Base-by-base conservation (phyloP, 805 yeast genomes). In the Wilhelminamyces savonicus region DNA sequence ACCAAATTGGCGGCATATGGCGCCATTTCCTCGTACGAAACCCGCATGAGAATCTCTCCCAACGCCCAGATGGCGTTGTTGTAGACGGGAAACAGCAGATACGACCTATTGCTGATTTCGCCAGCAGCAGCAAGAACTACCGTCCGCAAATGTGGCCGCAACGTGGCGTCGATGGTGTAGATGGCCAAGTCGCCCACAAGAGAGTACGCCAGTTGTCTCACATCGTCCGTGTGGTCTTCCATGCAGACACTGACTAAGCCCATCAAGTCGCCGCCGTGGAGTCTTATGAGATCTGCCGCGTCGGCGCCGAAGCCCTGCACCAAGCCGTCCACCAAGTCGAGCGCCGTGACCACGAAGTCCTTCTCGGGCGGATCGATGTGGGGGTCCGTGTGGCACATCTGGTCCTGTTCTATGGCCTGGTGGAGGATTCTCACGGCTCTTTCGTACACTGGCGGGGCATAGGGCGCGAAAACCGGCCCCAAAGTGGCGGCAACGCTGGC, bases 11-110 rank as follows among this genome's bases (percentile, higher is more conserved):
- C 57, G 26, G 79, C 52, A 46, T 71, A 80, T 11, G 76, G 77
- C 24, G 58, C 59, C 37, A 79, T 43, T 23, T 66, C 63, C 1
- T 65, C 61, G 13, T 54, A 54, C 3, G 69, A 52, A 11, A 74
- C 47, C 32, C 83, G 71, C 46, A 87, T 63, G 3, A 85, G 69
- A 18, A 92, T 75, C 52, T 92, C 95, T 25, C 98, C 97, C 10
- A 83, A 59, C 2, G 95, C 75, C 98, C 98, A 92, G 28, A 85
- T 77, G 1, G 97, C 92, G 54, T 92, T 92, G 56, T 83, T 84
- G 44, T 79, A 78, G 2, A 82, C 86, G 0, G 90, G 76, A 36
- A 61, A 66, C 2, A 78, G 62, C 26, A 59, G 61, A 46, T 56
- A 66, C 7, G 64, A 56, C 35, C 78, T 54, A 38, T 68, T 64